A percentile compares a stretch with the other conserved stretches of the same genome.
These are phyloP conservation scores for Malbranchea zuffiana DNA, from an alignment of 2,329 filamentous ascomycete species.

Conservation along the genomic window DNA sequence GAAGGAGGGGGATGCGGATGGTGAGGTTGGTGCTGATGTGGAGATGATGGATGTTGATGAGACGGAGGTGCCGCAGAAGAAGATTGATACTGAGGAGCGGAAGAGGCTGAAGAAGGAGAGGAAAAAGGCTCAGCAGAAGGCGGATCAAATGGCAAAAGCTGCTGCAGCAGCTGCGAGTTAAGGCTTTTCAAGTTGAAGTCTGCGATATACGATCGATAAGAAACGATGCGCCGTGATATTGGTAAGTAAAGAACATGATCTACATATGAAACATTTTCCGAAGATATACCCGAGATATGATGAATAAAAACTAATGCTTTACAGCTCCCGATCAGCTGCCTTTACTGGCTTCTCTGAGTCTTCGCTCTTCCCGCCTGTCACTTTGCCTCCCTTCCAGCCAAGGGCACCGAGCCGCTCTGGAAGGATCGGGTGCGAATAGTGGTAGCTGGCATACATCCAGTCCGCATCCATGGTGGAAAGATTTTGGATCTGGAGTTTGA, in stretches of 20 bases:
- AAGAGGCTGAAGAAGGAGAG: conserved; percentile 47
- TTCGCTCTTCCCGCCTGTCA: conserved; percentile 38
- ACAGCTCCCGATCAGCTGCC: conserved; percentile 67
- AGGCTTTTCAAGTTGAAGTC: too few relatives aligned
- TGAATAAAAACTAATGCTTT: conserved; percentile 19
- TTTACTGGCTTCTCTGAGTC: conserved; percentile 53
- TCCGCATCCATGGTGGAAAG: conserved; percentile 98
- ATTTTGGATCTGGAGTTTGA: conserved; percentile 98
- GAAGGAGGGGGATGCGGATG: conserved; percentile 15
- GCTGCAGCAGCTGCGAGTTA: conserved; percentile 8
- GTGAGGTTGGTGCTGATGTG: conserved; percentile 23
- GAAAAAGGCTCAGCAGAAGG: conserved; percentile 36
- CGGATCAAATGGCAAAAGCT: conserved; percentile 17
- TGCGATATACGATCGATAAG: conserved; percentile 1
- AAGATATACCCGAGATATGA: conserved; percentile 4
- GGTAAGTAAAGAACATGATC: conserved; percentile 5
- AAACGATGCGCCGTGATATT: conserved; percentile 3
- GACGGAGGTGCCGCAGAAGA: conserved; percentile 30
- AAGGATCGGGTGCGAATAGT: conserved; percentile 95
- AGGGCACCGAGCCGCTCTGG: conserved; percentile 86
- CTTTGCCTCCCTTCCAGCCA: conserved; percentile 60
- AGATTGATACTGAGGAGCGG: conserved; percentile 42
- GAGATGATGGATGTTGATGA: conserved; percentile 31
- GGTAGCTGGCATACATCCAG: conserved; percentile 96
- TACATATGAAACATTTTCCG: not conserved